Base-by-base conservation (phyloP, 2,329 filamentous ascomycete species). In the Colletotrichum scovillei region DNA sequence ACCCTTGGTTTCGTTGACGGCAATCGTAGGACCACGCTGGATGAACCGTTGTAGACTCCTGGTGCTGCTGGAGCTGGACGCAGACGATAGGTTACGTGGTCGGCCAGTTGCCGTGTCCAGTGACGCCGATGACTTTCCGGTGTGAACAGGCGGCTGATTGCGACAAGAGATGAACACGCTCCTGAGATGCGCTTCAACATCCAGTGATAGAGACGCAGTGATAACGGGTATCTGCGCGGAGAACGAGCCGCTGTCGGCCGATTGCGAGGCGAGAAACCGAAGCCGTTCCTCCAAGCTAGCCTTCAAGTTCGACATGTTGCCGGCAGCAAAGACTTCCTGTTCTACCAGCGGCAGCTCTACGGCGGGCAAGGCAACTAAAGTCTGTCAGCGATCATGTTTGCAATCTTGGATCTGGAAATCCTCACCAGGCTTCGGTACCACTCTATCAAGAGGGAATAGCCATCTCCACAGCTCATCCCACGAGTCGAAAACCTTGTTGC, bases 301-400 rank as follows among this genome's bases (percentile, higher is more conserved):
- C 9, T 73, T 73, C 1, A 73, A 60, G 12, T 19, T 71, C 2
- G 67, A 64, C 71, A 73, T 73, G 56, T 71, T 71, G 67, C 60
- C 32, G 60, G 46, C 63, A 19, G 71, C 62, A 5, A 73, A 73
- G 9, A 73, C 67, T 32, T 73, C 67, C 26, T 73, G 71, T 30
- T 73, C 71, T 5, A 73, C 67, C 30, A 71, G 71, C 2, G 71
- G 55, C 5, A 71, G 71, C n/a, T 73, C 71, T 4, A 73, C 69
- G 12, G 71, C 67, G 12, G 71, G 60, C 0, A 73, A 49, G 16
- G 57, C 56, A 14, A 58, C 71, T 73, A 6, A 6, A 8, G 2
- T 2, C 8, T 12, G 56, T 70, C 19, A 73, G 62, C 22, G 8
- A 30, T 2, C 24, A 0, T 14, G 7, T n/a, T 0, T 0, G 0